Evolutionary conservation across 495 filamentous ascomycete species (phyloP).

Genomic region (Penicillium chermesinum): DNA sequence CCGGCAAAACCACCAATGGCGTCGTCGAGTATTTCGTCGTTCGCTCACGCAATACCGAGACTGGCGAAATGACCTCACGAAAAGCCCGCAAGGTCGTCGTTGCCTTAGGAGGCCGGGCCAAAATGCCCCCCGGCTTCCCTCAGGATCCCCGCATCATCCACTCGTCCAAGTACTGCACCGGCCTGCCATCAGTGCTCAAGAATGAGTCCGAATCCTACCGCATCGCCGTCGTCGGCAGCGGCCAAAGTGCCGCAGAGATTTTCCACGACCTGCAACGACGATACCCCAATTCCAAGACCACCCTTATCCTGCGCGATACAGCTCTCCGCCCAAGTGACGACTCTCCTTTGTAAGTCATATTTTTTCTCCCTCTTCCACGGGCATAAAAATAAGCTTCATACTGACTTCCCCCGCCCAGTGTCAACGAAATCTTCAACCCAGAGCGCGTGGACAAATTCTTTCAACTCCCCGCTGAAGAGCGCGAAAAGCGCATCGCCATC

Average conservation of each 20-base stretch:
- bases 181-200: constrained; percentile 53
- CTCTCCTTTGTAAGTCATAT: constrained; percentile 79
- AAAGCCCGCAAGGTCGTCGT: constrained; percentile 77
- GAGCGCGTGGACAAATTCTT: constrained; percentile 71
- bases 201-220: constrained; percentile 55
- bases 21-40: constrained; percentile 52
- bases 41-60: constrained; percentile 45
- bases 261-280: constrained; percentile 81
- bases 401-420: constrained; percentile 56
- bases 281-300: constrained; percentile 75
- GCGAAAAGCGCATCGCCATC: constrained; percentile 54
- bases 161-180: constrained; percentile 78
- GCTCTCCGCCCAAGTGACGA: constrained; percentile 89
- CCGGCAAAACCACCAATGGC: constrained; percentile 32
- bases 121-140: constrained; percentile 64
- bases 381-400: constrained; percentile 19
- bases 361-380: neutral
- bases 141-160: constrained; percentile 69
- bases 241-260: constrained; percentile 93
- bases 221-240: constrained; percentile 80
- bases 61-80: constrained; percentile 47
- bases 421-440: constrained; percentile 96
- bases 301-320: constrained; percentile 68
- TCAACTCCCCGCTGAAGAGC: constrained; percentile 54
- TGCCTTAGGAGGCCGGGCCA: constrained; percentile 76